Evolutionary conservation across 768 basidiomycete species (phyloP), one percentile per base, ranked within the genome.

Genomic region (Lanmaoa pseudosensibilis): DNA sequence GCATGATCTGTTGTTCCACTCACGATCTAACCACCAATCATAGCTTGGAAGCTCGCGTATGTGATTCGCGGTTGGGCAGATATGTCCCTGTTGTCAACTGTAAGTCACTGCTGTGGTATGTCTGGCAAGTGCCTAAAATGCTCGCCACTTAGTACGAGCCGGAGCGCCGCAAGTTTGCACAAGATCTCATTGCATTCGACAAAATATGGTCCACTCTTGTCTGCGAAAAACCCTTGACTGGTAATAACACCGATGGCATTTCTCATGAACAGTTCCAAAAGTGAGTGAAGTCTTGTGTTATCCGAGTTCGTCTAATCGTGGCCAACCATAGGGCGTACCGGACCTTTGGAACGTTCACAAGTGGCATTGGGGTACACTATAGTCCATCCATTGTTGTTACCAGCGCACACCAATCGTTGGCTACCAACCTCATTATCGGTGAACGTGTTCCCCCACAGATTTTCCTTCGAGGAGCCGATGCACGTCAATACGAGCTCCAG

Each of bases 121-220:
- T 27, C 19, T 36, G 19, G 10, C 15, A 19, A 2, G 18, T 18
- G 41, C 21, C 3, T 43, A 50, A 56, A 38, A 34, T 34, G n/a
- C 5, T 16, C 11, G 23, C 13, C 40, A 5, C 23, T 1, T 38
- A 82, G 80, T 82, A 82, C 64, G 81, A 82, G 54, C 73, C 69
- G 19, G 83, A 85, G 64, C 77, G 84, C 10, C 75, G 78, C 44
- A 76, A 77, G 62, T 82, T 74, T 58, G 82, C 83, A 0, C 77
- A 80, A 61, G 81, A 82, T 43, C 73, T 85, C 37, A 82, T 84
- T 56, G 65, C 73, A 50, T 82, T 82, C 49, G 83, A 84, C 66
- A 80, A 80, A 47, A 73, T 73, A 55, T 82, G 79, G 60, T 76
- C 79, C 0, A 70, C 77, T 4, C 70, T 83, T 15, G 83, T 83